Evolutionary conservation across 495 filamentous ascomycete species (phyloP).

Genomic region (Trichoderma erinaceum): DNA sequence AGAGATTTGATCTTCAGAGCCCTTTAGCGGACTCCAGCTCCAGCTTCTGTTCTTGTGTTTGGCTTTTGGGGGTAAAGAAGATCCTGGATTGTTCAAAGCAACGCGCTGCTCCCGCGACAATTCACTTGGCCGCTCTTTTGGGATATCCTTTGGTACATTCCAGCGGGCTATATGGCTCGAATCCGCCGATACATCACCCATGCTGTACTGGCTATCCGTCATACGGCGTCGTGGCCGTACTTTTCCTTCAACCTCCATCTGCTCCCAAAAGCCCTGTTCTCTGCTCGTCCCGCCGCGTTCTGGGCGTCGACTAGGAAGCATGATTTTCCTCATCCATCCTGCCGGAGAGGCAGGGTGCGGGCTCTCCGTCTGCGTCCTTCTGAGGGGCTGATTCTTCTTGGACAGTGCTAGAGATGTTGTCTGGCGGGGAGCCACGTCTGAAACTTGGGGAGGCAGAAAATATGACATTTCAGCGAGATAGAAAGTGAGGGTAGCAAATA

Average conservation of each 20-base stretch:
- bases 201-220: slow-evolving; percentile 18
- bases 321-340: slow-evolving; percentile 27
- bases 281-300: slow-evolving; percentile 39
- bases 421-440: background rate
- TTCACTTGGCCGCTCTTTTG: slow-evolving; percentile 12
- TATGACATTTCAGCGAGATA: background rate
- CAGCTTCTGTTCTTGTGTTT: slow-evolving; percentile 12
- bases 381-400: background rate
- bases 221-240: slow-evolving; percentile 17
- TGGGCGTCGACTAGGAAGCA: slow-evolving; percentile 37
- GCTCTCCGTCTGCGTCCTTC: background rate
- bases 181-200: slow-evolving; percentile 16
- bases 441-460: slow-evolving; percentile 2
- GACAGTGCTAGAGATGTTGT: background rate
- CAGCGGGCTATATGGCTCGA: slow-evolving; percentile 23
- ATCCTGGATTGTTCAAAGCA: background rate
- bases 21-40: slow-evolving; percentile 23
- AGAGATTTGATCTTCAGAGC: slow-evolving; percentile 9
- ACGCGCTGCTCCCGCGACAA: slow-evolving; percentile 9
- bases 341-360: slow-evolving; percentile 28
- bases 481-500: background rate
- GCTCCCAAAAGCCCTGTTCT: slow-evolving; percentile 20
- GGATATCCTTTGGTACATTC: slow-evolving; percentile 23
- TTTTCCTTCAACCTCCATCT: slow-evolving; percentile 15
- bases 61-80: background rate